Percentiles rank a stretch among this genome's conserved stretches.
phyloP scores from a whole-genome alignment of 805 yeast species.

The Zygotorulaspora florentina region DNA sequence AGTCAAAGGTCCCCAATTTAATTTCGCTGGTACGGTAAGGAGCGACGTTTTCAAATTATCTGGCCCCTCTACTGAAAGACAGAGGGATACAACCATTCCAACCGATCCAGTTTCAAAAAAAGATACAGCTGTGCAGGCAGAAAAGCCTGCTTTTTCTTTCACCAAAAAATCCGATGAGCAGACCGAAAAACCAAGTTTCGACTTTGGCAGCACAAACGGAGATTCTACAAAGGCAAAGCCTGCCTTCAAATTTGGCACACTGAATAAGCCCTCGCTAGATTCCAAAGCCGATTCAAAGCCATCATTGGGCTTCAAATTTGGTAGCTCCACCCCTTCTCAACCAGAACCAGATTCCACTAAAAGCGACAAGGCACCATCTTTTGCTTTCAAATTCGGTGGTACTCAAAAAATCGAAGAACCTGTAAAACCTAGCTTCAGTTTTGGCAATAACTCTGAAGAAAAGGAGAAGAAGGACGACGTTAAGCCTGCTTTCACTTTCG shows the following conservation, averaged over 20 bases:
- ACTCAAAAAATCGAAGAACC: conserved; percentile 3
- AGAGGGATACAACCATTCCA: conserved; percentile 1
- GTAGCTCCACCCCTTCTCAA: background rate
- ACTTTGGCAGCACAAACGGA: conserved; percentile 3
- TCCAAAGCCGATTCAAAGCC: conserved; percentile 18
- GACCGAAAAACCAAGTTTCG: conserved; percentile 6
- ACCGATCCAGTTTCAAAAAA: conserved; percentile 1
- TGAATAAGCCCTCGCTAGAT: conserved; percentile 3
- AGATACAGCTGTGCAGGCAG: background rate
- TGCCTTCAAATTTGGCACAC: conserved; percentile 26
- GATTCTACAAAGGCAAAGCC: conserved; percentile 19
- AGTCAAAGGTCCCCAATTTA: conserved; percentile 41
- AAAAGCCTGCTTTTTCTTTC: conserved; percentile 12
- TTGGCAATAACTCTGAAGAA: conserved; percentile 12
- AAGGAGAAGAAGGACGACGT: conserved; percentile 3
- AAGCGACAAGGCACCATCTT: conserved; percentile 9
- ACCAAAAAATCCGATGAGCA: conserved; percentile 2
- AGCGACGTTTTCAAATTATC: conserved; percentile 37
- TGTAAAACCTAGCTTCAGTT: conserved; percentile 23
- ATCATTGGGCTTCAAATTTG: conserved; percentile 26
- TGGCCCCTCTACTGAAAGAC: conserved; percentile 11
- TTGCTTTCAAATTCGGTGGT: conserved; percentile 10
- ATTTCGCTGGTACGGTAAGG: conserved; percentile 34
- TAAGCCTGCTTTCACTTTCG: conserved; percentile 24
- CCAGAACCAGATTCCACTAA: background rate